phyloP scores from a whole-genome alignment of 169 alveolate genomes.

The Plasmodium malariae region DNA sequence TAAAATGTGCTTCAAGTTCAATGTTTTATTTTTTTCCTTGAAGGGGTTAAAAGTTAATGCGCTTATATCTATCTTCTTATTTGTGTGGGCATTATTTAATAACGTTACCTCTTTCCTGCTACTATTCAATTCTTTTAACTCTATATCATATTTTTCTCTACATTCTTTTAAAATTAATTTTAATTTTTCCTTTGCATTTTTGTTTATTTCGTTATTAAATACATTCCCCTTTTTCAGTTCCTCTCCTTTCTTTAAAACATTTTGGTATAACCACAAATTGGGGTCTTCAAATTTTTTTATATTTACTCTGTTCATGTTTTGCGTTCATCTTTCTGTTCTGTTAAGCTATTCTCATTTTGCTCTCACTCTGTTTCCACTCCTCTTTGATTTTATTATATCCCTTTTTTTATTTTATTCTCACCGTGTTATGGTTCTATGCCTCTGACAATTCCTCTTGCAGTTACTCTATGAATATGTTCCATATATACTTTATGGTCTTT shows the following conservation, averaged over 20 bases:
- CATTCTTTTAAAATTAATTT: slow-evolving; percentile 51
- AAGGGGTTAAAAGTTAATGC: slow-evolving; percentile 14
- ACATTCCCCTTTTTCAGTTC: not conserved
- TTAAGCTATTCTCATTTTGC: too few species aligned
- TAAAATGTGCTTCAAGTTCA: slow-evolving; percentile 13
- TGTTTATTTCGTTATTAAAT: slow-evolving; percentile 1
- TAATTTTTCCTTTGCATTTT: slow-evolving; percentile 43
- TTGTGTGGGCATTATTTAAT: slow-evolving; percentile 3
- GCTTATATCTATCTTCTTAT: slow-evolving; percentile 29
- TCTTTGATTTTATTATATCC: too few species aligned
- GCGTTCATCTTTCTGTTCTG: too few species aligned
- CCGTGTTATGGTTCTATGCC: too few species aligned
- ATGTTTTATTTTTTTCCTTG: slow-evolving; percentile 2
- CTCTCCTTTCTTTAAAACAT: slow-evolving; percentile 16
- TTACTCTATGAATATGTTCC: too few species aligned
- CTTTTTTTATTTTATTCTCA: too few species aligned
- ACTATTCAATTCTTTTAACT: slow-evolving; percentile 35
- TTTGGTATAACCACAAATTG: slow-evolving; percentile 67
- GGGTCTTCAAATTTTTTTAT: slow-evolving; percentile 65
- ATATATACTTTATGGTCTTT: too few species aligned
- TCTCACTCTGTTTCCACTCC: too few species aligned
- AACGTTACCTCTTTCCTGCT: not conserved
- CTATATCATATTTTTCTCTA: slow-evolving; percentile 48
- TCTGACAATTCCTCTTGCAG: too few species aligned
- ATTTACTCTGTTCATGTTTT: slow-evolving; percentile 31